Base-by-base conservation (phyloP, 2,329 filamentous ascomycete genomes). In the Ophiocordyceps unilateralis region DNA sequence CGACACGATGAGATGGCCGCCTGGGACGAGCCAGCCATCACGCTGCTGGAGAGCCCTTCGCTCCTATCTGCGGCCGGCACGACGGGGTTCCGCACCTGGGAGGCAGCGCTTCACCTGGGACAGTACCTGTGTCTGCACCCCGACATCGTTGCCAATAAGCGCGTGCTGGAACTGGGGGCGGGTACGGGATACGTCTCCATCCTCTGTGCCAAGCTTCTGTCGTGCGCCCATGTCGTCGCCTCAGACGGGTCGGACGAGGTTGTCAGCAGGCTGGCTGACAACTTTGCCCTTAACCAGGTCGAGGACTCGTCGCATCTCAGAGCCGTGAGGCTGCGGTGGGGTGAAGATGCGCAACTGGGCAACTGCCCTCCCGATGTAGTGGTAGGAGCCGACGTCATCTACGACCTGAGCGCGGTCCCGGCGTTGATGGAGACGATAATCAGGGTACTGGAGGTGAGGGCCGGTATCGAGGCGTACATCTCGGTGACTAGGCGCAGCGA, bases 1-100 rank as follows among this genome's bases (percentile, higher is more conserved):
- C 30, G 37, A 9, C 32, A 45, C 53, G 34, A 36, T 26, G 41
- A 39, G 26, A 17, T 19, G 36, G 32, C 40, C 19, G 43, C 40
- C 9, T 39, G 38, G 20, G 32, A 40, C 0, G 41, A 28, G 8
- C 48, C 46, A 9, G 41, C 49, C 23, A 70, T 87, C 44, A 81
- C 76, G 1, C 63, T 87, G 1, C 68, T 83, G 14, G 83, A 88
- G 60, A 77, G 78, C 26, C 73, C 76, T 3, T 70, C 71, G 24
- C 68, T 88, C 23, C 74, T 89, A 40, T 76, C 81, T 1, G 78
- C 78, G 2, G 70, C 69, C 0, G 81, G 82, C 1, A 87, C 81
- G 1, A 89, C 83, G 0, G 83, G 83, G 1, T 68, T 83, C 21
- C 72, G 83, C 28, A 89, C 84, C 0, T 91, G 83, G 84, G 84